These are phyloP conservation scores for Kwoniella dendrophila DNA, from an alignment of 768 basidiomycete genomes.

Conservation along the genomic window DNA sequence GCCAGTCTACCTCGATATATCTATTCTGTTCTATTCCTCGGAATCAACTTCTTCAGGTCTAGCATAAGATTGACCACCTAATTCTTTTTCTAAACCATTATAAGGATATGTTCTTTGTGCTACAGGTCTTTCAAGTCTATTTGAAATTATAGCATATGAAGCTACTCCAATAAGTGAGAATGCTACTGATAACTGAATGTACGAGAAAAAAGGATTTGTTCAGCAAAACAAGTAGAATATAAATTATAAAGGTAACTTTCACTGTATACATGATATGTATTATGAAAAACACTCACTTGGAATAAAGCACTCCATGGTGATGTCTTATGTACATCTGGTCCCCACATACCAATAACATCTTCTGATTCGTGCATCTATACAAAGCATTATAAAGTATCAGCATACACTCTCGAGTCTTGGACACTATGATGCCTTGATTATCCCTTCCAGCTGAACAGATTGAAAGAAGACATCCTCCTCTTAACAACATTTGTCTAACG, in stretches of 20 bases:
- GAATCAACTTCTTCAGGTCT: constrained; percentile 37
- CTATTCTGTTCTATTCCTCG: constrained; percentile 44
- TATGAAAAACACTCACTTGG: constrained; percentile 37
- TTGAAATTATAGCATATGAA: constrained; percentile 43
- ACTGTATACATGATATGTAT: neutral
- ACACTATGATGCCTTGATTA: neutral
- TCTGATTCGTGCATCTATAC: constrained; percentile 58
- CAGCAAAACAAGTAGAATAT: neutral
- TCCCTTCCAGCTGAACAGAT: too few relatives aligned
- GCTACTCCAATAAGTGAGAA: constrained; percentile 50
- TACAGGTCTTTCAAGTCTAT: constrained; percentile 42
- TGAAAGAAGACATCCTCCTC: too few relatives aligned
- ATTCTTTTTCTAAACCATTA: constrained; percentile 53
- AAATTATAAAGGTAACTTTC: neutral
- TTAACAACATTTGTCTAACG: too few relatives aligned
- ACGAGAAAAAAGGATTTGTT: neutral
- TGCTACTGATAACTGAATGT: constrained; percentile 46
- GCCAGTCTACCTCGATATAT: too few relatives aligned
- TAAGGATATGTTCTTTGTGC: constrained; percentile 53
- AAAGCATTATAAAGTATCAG: neutral
- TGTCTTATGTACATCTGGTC: constrained; percentile 57
- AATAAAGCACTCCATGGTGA: constrained; percentile 48
- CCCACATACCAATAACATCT: constrained; percentile 58
- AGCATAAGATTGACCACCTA: constrained; percentile 45
- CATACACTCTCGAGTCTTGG: neutral